A percentile compares a stretch with the other conserved stretches of the same genome.
phyloP scores from a whole-genome alignment of 805 yeast species.

The Ogataea saltuana region DNA sequence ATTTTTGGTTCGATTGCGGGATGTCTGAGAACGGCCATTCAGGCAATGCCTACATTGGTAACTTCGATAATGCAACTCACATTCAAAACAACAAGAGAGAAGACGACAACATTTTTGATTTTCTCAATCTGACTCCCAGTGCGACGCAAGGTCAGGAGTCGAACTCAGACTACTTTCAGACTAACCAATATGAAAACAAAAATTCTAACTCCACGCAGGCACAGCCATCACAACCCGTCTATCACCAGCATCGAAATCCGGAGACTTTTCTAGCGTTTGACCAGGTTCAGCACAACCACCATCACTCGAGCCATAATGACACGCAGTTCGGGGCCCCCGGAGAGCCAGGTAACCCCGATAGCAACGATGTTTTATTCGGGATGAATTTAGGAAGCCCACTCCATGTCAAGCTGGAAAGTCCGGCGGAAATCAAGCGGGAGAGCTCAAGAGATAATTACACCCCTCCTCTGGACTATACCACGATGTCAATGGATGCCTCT shows the following conservation, averaged over 20 bases:
- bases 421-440: not conserved
- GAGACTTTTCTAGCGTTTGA: not conserved
- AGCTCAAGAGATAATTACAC: constrained; percentile 1
- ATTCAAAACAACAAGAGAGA: not conserved
- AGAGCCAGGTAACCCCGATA: no score
- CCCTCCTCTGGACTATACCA: constrained; percentile 1
- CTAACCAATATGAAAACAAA: constrained; percentile 1
- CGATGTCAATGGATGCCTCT: not conserved
- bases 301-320: not conserved
- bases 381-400: no score
- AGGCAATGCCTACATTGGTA: not conserved
- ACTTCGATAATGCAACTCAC: not conserved
- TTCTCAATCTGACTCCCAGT: constrained; percentile 15
- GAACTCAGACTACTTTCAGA: constrained; percentile 11
- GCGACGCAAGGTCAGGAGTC: constrained; percentile 9
- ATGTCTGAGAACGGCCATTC: no score
- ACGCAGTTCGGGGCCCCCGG: no score
- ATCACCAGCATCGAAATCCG: constrained; percentile 4
- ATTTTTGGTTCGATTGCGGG: no score
- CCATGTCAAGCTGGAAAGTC: no score
- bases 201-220: not conserved
- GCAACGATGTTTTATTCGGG: no score
- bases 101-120: constrained; percentile 16
- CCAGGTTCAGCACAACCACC: no score
- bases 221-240: not conserved